phyloP scores from a whole-genome alignment of 1,139 yeast species.

The Tardiomyces digboiensis region DNA sequence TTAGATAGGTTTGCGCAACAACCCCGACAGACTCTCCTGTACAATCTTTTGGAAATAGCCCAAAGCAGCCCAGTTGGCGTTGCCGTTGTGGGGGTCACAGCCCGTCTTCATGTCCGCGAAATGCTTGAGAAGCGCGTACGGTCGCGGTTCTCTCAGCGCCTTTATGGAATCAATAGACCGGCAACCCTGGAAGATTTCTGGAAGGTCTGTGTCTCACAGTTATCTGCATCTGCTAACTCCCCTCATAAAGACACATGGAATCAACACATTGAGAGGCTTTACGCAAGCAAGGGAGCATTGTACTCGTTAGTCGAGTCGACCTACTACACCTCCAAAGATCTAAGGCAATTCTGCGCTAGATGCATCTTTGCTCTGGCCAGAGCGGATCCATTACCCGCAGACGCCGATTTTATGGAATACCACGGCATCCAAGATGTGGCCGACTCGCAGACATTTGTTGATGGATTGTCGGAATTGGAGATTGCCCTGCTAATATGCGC shows the following conservation, averaged over 20 bases:
- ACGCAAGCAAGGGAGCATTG: constrained; percentile 25
- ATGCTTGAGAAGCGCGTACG: constrained; percentile 84
- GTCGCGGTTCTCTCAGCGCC: constrained; percentile 78
- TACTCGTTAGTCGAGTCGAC: constrained; percentile 34
- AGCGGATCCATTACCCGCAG: constrained; percentile 10
- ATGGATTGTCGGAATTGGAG: constrained; percentile 59
- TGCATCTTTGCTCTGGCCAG: neutral
- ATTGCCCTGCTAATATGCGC: constrained; percentile 60
- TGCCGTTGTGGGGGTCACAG: constrained; percentile 72
- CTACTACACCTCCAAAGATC: constrained; percentile 52
- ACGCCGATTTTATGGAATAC: neutral
- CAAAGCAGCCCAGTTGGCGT: constrained; percentile 62
- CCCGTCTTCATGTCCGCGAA: constrained; percentile 69
- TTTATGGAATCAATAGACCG: constrained; percentile 51
- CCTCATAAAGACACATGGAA: constrained; percentile 39
- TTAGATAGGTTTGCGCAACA: constrained; percentile 60
- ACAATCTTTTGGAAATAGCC: constrained; percentile 81
- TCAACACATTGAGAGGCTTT: constrained; percentile 27
- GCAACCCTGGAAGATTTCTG: constrained; percentile 25
- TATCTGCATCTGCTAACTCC: constrained; percentile 6
- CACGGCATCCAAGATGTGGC: constrained; percentile 29
- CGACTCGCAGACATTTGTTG: constrained; percentile 24
- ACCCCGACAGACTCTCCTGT: constrained; percentile 70
- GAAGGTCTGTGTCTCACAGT: constrained; percentile 23
- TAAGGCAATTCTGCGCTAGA: constrained; percentile 43